These are phyloP conservation scores for Primulina eburnea DNA, from an alignment of 257 asterid species.

Conservation along the genomic window DNA sequence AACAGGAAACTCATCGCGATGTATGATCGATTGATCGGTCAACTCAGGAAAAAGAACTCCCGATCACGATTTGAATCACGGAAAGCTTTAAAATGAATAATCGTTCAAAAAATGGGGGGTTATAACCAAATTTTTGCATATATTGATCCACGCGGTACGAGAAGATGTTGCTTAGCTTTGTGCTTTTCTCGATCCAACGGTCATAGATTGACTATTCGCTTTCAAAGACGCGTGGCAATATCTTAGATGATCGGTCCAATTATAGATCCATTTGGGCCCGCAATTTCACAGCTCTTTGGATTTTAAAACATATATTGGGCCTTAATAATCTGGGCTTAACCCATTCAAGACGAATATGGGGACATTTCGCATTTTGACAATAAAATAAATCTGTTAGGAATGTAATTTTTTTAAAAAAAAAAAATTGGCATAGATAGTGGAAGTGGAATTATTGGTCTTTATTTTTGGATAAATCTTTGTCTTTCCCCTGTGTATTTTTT, in stretches of 20 bases:
- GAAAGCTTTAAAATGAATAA: background rate
- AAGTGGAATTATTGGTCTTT: no score
- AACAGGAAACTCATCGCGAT: slow-evolving; percentile 82
- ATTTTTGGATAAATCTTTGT: no score
- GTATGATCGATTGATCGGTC: slow-evolving; percentile 18
- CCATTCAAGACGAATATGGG: background rate
- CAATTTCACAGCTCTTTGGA: no score
- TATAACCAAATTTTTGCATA: slow-evolving; percentile 10
- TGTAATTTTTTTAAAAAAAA: no score
- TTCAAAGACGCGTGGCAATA: background rate
- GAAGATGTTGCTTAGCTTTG: slow-evolving; percentile 11
- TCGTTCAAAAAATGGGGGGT: slow-evolving; percentile 8
- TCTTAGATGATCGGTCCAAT: background rate
- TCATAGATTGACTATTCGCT: background rate
- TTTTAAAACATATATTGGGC: background rate
- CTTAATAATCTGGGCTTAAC: background rate
- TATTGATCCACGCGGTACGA: slow-evolving; percentile 32
- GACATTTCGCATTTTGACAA: no score
- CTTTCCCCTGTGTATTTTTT: no score
- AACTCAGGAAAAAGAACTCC: slow-evolving; percentile 18
- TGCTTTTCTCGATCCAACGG: slow-evolving; percentile 7
- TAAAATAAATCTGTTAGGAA: no score
- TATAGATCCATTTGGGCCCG: background rate
- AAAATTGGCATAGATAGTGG: no score
- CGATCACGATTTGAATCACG: slow-evolving; percentile 17